These are phyloP conservation scores for Ocimum tenuiflorum DNA, from an alignment of 257 asterid genomes.

Conservation along the genomic window DNA sequence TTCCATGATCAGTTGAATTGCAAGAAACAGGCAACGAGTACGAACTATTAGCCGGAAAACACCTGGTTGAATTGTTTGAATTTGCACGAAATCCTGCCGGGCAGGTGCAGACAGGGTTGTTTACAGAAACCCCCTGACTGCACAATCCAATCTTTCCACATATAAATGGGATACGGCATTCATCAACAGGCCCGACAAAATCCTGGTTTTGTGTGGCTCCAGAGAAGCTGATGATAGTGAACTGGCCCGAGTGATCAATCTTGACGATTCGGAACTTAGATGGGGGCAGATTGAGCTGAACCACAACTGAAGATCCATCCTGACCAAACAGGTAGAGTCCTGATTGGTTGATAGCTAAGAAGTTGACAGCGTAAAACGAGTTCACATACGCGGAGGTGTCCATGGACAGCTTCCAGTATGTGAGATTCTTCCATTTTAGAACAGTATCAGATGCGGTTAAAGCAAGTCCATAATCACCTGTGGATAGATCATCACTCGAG, in stretches of 20 bases:
- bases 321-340: constrained; percentile 49
- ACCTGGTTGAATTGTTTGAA: constrained; percentile 25
- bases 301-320: constrained; percentile 38
- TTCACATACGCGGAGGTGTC: constrained; percentile 28
- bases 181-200: constrained; percentile 38
- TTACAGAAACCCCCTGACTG: constrained; percentile 20
- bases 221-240: constrained; percentile 36
- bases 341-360: constrained; percentile 35
- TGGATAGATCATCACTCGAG: constrained; percentile 35
- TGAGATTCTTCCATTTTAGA: constrained; percentile 37
- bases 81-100: constrained; percentile 33
- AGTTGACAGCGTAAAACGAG: constrained; percentile 28
- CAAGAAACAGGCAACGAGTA: constrained; percentile 46
- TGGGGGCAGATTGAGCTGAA: constrained; percentile 29
- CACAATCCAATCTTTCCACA: constrained; percentile 59
- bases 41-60: constrained; percentile 42
- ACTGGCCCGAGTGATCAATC: constrained; percentile 51
- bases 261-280: constrained; percentile 40
- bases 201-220: constrained; percentile 26
- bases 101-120: constrained; percentile 47
- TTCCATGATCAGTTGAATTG: constrained; percentile 20
- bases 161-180: constrained; percentile 38
- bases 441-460: constrained; percentile 39
- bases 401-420: constrained; percentile 66
- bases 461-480: constrained; percentile 38